Evolutionary conservation across 345 rosid species (phyloP).

Genomic region (Hibiscus trionum): DNA sequence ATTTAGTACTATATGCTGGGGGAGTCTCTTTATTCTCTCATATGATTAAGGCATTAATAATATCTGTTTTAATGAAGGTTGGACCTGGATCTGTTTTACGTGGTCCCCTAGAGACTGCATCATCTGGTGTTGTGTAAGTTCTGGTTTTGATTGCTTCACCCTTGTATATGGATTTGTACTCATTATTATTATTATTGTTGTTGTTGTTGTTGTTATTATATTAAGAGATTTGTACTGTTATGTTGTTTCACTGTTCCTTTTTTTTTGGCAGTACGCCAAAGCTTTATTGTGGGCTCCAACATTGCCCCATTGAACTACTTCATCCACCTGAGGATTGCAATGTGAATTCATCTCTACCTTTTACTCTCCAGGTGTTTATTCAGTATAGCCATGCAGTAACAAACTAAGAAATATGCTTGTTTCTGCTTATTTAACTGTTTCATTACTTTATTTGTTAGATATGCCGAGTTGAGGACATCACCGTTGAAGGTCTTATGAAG

Average conservation of each 20-base stretch:
- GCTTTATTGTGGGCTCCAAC: conserved; percentile 70
- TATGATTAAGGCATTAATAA: background rate
- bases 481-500: conserved; percentile 75
- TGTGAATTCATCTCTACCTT: conserved; percentile 88
- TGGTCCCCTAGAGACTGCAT: conserved; percentile 79
- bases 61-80: conserved; percentile 81
- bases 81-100: conserved; percentile 87
- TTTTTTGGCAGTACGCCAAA: conserved; percentile 58
- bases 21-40: conserved; percentile 2
- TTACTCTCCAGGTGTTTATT: conserved; percentile 84
- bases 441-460: conserved; percentile 43
- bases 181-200: too few relatives aligned
- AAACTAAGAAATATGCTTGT: conserved; percentile 10
- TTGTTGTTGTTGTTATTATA: too few relatives aligned
- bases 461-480: conserved; percentile 93
- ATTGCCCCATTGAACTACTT: conserved; percentile 81
- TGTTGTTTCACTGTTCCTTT: conserved; percentile 7
- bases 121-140: conserved; percentile 82
- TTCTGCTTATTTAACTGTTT: conserved; percentile 20
- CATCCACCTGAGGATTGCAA: conserved; percentile 99
- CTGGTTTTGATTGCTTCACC: conserved; percentile 10
- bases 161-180: background rate
- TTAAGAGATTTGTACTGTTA: background rate
- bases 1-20: conserved; percentile 5
- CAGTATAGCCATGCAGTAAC: conserved; percentile 9